Conservation (phyloP, 164 flowering plant genomes). For the Vitis vinifera region DNA sequence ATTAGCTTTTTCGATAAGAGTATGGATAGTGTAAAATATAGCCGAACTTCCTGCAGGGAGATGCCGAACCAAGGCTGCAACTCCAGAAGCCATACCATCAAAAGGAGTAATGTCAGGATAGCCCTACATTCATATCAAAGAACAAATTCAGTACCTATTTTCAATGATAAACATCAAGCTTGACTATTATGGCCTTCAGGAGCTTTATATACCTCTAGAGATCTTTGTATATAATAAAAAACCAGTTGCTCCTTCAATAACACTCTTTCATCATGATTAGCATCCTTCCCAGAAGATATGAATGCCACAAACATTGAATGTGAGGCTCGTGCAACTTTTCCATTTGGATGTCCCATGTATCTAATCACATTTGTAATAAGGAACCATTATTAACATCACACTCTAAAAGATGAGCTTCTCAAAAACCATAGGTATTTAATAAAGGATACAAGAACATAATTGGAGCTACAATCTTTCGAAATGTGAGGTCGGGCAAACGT, state of each 20-base stretch:
- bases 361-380: slow-evolving; percentile 38
- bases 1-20: slow-evolving; percentile 63
- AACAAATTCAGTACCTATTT: background rate
- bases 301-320: slow-evolving; percentile 83
- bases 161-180: background rate
- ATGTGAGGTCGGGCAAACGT: slow-evolving; percentile 47
- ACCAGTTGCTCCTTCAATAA: slow-evolving; percentile 78
- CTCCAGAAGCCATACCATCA: slow-evolving; percentile 93
- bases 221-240: slow-evolving; percentile 77
- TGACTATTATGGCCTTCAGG: background rate
- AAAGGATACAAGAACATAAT: slow-evolving; percentile 95
- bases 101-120: slow-evolving; percentile 87
- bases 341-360: slow-evolving; percentile 83
- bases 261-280: slow-evolving; percentile 49
- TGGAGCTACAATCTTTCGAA: slow-evolving; percentile 66
- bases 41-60: slow-evolving; percentile 97
- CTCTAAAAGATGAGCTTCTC: background rate
- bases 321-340: slow-evolving; percentile 79
- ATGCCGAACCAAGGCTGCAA: slow-evolving; percentile 74
- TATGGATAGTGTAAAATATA: slow-evolving; percentile 66
- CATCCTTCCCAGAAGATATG: slow-evolving; percentile 68
- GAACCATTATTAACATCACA: slow-evolving; percentile 17
- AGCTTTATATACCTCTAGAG: slow-evolving; percentile 62
- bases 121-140: slow-evolving; percentile 38
- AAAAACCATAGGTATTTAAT: slow-evolving; percentile 1